Evolutionary conservation across 257 asterid genomes (phyloP).

Genomic region (Solanum medicagineum): DNA sequence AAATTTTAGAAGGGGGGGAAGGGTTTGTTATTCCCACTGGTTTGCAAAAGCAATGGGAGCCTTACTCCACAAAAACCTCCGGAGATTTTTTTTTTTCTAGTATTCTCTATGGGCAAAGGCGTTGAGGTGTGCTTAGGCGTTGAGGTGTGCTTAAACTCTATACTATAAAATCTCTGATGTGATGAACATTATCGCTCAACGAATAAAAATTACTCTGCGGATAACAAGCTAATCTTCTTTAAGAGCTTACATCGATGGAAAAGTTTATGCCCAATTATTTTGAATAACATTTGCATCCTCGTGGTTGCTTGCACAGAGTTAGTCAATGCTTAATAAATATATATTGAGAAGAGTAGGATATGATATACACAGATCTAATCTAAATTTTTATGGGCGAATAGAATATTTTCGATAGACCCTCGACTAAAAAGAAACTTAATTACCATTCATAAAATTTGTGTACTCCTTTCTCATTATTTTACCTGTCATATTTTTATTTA

Average conservation of each 20-base stretch:
- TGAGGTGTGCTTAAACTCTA: background rate
- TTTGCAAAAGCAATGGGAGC: no score
- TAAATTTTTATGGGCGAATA: no score
- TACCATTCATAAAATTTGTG: background rate
- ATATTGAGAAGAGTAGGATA: no score
- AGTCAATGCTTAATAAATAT: background rate
- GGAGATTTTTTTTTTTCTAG: no score
- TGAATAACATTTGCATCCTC: background rate
- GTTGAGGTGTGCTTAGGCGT: no score
- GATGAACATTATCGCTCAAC: background rate
- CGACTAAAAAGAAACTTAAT: accelerated
- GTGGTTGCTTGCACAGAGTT: accelerated
- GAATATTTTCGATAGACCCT: background rate
- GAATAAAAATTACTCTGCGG: background rate
- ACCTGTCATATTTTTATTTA: background rate
- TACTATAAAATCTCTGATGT: background rate
- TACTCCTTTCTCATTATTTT: background rate
- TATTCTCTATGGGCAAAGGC: no score
- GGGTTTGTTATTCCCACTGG: no score
- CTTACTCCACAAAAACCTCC: no score
- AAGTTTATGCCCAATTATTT: background rate
- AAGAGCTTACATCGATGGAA: background rate
- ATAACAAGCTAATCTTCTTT: background rate
- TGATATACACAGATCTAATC: no score
- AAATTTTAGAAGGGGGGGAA: no score